phyloP scores from a whole-genome alignment of 2,329 filamentous ascomycete genomes.

The Gremmenia infestans region DNA sequence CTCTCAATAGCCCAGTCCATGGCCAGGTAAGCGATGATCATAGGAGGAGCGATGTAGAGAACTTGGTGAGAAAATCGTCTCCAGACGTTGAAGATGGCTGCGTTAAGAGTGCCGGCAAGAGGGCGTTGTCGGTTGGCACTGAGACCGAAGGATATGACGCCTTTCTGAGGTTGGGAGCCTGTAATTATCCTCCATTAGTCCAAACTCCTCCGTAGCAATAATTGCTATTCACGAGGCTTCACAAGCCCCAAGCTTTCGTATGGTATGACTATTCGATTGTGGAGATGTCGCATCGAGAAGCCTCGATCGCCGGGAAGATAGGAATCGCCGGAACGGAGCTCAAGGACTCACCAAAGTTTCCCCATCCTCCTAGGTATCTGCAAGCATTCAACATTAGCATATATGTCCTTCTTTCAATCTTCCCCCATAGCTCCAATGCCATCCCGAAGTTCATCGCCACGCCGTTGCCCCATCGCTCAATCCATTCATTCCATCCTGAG shows the following conservation, averaged over 20 bases:
- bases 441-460: constrained; percentile 4
- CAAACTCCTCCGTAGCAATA: not conserved
- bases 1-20: constrained; percentile 90
- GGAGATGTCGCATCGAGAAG: not conserved
- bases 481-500: constrained; percentile 5
- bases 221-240: not conserved
- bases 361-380: constrained; percentile 32
- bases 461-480: constrained; percentile 4
- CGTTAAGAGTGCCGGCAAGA: constrained; percentile 70
- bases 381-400: constrained; percentile 20
- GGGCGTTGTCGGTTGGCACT: constrained; percentile 86
- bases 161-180: constrained; percentile 58
- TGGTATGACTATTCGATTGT: not conserved
- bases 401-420: not conserved
- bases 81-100: constrained; percentile 93
- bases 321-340: constrained; percentile 6
- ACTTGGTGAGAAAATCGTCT: constrained; percentile 81
- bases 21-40: constrained; percentile 71
- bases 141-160: constrained; percentile 67
- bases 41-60: constrained; percentile 79
- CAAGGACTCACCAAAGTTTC: constrained; percentile 31
- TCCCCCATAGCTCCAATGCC: constrained; percentile 6
- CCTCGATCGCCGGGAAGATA: not conserved
- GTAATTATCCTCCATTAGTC: constrained; percentile 26
- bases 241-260: not conserved